Conservation (phyloP, 2,329 filamentous ascomycete species). For the Ophiognomonia clavigignenti-juglandacearum region DNA sequence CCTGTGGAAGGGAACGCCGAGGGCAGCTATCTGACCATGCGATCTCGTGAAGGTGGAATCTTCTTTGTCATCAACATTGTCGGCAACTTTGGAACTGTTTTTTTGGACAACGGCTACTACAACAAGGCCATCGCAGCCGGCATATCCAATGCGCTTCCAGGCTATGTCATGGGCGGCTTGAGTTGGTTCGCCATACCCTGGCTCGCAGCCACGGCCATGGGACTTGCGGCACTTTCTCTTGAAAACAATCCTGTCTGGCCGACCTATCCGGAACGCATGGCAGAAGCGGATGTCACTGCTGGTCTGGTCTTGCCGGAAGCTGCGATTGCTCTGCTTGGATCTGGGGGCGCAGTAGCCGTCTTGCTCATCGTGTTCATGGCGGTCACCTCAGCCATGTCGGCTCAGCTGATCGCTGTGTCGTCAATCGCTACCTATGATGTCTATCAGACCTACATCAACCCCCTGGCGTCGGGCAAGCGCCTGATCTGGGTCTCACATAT, state of each 20-base stretch:
- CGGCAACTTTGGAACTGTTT: conserved; percentile 42
- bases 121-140: conserved; percentile 47
- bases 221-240: conserved; percentile 37
- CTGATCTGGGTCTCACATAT: too few species aligned
- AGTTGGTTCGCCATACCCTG: conserved; percentile 43
- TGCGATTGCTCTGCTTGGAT: conserved; percentile 37
- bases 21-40: too few species aligned
- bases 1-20: conserved; percentile 40
- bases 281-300: conserved; percentile 33
- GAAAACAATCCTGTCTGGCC: conserved; percentile 40
- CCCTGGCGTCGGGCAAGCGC: too few species aligned
- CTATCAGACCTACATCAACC: conserved; percentile 45
- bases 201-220: conserved; percentile 41
- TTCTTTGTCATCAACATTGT: conserved; percentile 45
- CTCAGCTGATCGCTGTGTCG: conserved; percentile 46
- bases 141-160: conserved; percentile 40
- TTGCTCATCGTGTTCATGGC: conserved; percentile 48
- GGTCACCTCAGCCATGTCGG: conserved; percentile 43
- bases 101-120: conserved; percentile 50
- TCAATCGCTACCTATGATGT: conserved; percentile 45
- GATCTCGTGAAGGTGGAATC: too few species aligned
- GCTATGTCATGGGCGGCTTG: conserved; percentile 39
- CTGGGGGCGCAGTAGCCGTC: conserved; percentile 35
- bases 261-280: conserved; percentile 36
- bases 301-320: conserved; percentile 44